These are phyloP conservation scores for Ganoderma boninense DNA, from an alignment of 1,284 basidiomycete genomes.

Conservation along the genomic window DNA sequence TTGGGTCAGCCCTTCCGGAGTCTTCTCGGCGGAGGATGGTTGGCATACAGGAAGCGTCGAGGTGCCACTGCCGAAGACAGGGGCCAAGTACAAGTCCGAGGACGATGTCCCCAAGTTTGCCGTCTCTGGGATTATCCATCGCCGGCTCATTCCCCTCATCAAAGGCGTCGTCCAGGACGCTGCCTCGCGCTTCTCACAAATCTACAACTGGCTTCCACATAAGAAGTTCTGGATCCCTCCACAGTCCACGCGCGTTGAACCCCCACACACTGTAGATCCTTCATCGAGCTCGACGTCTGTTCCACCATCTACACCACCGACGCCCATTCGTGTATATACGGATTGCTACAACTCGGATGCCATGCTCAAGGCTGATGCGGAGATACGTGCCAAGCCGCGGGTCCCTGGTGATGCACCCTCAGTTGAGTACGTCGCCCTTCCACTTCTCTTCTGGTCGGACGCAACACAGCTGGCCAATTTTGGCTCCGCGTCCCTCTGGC, in stretches of 20 bases:
- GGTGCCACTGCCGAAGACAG: conserved; percentile 11
- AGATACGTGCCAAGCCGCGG: conserved; percentile 18
- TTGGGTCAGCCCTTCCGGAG: not conserved
- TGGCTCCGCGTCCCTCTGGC: conserved; percentile 23
- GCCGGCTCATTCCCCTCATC: not conserved
- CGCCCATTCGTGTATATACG: conserved; percentile 23
- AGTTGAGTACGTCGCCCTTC: conserved; percentile 20
- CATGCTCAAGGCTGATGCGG: conserved; percentile 30
- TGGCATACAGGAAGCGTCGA: conserved; percentile 28
- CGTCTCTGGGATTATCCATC: conserved; percentile 27
- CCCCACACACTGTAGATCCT: too few species aligned
- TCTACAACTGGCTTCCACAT: conserved; percentile 9
- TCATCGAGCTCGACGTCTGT: not conserved
- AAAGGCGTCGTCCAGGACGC: not conserved
- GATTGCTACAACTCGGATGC: conserved; percentile 34
- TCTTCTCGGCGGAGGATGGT: conserved; percentile 28
- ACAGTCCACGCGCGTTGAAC: not conserved
- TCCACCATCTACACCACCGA: not conserved
- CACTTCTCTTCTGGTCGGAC: conserved; percentile 31
- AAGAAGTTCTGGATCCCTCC: conserved; percentile 7
- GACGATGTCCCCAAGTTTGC: conserved; percentile 33
- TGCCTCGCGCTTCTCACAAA: not conserved
- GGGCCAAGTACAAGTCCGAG: conserved; percentile 30
- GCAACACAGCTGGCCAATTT: conserved; percentile 31
- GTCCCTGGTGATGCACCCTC: conserved; percentile 20